Percentiles rank a stretch among this genome's conserved stretches.
phyloP scores from a whole-genome alignment of 2,329 filamentous ascomycete genomes.

The Ophiocordyceps camponoti-rufipedis region DNA sequence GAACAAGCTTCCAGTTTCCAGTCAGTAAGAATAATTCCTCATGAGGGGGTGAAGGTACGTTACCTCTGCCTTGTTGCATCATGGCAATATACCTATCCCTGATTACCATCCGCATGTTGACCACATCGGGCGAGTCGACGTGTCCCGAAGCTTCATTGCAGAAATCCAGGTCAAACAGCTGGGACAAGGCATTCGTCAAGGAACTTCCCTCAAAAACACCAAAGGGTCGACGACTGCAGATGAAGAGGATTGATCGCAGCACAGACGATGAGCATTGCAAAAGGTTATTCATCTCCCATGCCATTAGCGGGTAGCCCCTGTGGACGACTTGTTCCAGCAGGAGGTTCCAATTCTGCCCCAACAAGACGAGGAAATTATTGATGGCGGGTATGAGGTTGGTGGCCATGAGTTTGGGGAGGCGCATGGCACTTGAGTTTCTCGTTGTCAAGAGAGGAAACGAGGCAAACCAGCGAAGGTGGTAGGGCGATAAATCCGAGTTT shows the following conservation, averaged over 20 bases:
- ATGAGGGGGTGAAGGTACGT: not conserved
- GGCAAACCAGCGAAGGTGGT: constrained; percentile 12
- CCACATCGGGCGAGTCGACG: not conserved
- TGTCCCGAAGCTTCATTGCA: constrained; percentile 4
- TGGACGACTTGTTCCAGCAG: constrained; percentile 2
- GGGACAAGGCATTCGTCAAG: constrained; percentile 4
- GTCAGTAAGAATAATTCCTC: not conserved
- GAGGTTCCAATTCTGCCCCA: constrained; percentile 7
- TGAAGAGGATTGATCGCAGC: constrained; percentile 12
- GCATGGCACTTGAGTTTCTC: not conserved
- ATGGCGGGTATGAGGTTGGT: not conserved
- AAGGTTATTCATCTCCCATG: constrained; percentile 7
- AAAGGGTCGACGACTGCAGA: constrained; percentile 10
- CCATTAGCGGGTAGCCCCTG: constrained; percentile 11
- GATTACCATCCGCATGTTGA: not conserved
- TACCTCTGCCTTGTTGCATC: not conserved
- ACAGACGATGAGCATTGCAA: constrained; percentile 10
- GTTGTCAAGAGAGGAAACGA: constrained; percentile 7
- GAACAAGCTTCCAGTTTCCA: not conserved
- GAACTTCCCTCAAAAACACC: constrained; percentile 6
- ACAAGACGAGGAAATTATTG: constrained; percentile 2
- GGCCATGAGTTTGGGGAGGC: not conserved
- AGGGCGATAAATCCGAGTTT: constrained; percentile 6
- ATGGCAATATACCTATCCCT: not conserved
- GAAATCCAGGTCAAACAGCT: constrained; percentile 9